Conservation (phyloP, 73 alveolate species). For the Stentor coeruleus region DNA sequence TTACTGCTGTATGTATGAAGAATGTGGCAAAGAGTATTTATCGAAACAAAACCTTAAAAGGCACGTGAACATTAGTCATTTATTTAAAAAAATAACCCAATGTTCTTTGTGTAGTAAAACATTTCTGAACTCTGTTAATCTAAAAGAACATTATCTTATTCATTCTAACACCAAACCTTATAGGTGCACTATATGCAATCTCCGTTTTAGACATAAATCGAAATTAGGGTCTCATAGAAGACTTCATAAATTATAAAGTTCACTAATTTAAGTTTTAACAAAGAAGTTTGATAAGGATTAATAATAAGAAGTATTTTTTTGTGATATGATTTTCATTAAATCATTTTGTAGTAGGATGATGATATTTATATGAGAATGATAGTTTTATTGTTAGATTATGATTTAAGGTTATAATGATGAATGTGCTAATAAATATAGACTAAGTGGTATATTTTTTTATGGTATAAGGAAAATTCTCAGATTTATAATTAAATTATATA, state of each 20-base stretch:
- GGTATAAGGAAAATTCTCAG: too few relatives aligned
- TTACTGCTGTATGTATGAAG: not conserved
- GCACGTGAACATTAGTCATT: not conserved
- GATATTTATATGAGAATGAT: too few relatives aligned
- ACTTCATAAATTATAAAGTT: not conserved
- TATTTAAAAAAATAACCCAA: not conserved
- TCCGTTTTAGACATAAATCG: not conserved
- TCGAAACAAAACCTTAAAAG: not conserved
- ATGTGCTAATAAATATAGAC: too few relatives aligned
- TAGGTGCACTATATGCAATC: not conserved
- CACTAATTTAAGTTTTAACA: not conserved
- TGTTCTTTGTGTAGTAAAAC: not conserved
- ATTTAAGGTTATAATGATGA: too few relatives aligned
- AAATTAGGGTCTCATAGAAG: not conserved
- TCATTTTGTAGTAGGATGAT: too few relatives aligned
- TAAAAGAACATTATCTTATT: not conserved
- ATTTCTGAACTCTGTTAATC: not conserved
- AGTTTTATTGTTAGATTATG: too few relatives aligned
- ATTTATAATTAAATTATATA: too few relatives aligned
- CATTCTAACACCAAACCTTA: slow-evolving; percentile 3
- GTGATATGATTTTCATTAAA: not conserved
- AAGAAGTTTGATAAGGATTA: not conserved
- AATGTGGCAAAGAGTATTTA: not conserved
- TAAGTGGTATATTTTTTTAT: too few relatives aligned
- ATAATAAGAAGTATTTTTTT: not conserved